Conservation (phyloP, 192 early-diverging fungal species). For the Backusella tarrabulga region DNA sequence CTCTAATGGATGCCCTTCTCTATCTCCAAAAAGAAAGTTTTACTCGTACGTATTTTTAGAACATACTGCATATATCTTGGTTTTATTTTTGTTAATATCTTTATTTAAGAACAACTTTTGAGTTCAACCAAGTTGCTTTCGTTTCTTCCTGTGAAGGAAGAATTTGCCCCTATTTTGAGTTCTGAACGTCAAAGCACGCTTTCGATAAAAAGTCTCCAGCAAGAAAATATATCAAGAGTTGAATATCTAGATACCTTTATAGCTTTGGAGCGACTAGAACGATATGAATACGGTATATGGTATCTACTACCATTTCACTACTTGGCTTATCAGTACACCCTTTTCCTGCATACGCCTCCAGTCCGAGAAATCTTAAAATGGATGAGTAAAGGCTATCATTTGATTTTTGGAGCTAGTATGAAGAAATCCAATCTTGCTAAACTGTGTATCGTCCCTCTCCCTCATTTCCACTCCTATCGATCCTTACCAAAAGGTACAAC, state of each 20-base stretch:
- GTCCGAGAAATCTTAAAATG: background rate
- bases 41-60: background rate
- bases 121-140: background rate
- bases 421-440: background rate
- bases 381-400: background rate
- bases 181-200: background rate
- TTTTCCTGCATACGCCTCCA: background rate
- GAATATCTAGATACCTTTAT: background rate
- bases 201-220: background rate
- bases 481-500: background rate
- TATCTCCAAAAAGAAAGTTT: background rate
- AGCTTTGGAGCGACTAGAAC: background rate
- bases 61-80: background rate
- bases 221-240: background rate
- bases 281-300: background rate
- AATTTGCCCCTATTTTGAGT: background rate
- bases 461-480: background rate
- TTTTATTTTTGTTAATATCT: background rate
- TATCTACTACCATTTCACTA: background rate
- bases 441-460: background rate
- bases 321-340: background rate
- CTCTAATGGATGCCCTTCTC: background rate
- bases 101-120: background rate
- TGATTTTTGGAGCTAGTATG: background rate
- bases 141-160: background rate